phyloP scores from a whole-genome alignment of 441 rosid species.

The Daphne laureola region DNA sequence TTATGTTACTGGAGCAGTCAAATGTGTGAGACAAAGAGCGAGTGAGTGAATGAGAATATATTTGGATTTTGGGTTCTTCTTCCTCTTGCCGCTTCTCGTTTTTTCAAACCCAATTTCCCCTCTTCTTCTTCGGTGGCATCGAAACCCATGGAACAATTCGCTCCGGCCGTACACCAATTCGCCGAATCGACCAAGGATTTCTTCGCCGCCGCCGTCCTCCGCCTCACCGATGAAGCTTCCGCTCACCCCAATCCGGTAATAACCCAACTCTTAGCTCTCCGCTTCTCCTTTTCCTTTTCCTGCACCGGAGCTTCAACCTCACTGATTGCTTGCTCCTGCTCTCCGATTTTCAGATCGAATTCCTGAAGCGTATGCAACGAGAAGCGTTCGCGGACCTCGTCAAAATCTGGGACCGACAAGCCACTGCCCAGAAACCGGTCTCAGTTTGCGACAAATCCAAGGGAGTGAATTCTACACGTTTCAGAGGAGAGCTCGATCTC shows the following conservation, averaged over 20 bases:
- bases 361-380: constrained; percentile 83
- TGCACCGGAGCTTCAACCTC: constrained; percentile 11
- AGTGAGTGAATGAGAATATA: too few species aligned
- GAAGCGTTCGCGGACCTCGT: constrained; percentile 83
- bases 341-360: constrained; percentile 55
- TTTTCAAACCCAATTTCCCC: too few species aligned
- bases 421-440: constrained; percentile 58
- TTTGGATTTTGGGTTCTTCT: too few species aligned
- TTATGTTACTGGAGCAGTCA: too few species aligned
- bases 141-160: constrained; percentile 40
- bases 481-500: constrained; percentile 69
- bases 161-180: constrained; percentile 37
- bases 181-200: constrained; percentile 44
- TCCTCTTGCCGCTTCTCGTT: too few species aligned
- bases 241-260: constrained; percentile 69
- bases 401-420: constrained; percentile 91
- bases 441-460: constrained; percentile 43
- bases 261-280: neutral
- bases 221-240: constrained; percentile 19
- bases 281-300: neutral
- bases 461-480: constrained; percentile 46
- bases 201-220: constrained; percentile 30
- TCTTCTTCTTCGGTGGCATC: too few species aligned
- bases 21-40: too few species aligned
- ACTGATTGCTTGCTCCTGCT: constrained; percentile 7